These are phyloP conservation scores for Coniochaeta ligniaria DNA, from an alignment of 2,329 filamentous ascomycete genomes.

Conservation along the genomic window DNA sequence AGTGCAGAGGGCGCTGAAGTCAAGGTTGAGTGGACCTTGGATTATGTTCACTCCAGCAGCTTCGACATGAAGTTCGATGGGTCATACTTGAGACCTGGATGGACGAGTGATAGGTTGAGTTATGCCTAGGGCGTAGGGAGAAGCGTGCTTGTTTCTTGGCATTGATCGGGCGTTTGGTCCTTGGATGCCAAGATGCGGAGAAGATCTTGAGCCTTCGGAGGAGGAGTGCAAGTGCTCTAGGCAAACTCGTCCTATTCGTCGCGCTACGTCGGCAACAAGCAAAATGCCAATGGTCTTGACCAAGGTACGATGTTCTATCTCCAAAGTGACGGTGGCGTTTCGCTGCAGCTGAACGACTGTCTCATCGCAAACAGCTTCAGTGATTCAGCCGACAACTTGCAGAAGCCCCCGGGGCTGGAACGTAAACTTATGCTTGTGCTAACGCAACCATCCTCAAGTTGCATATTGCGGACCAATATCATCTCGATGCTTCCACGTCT, in stretches of 20 bases:
- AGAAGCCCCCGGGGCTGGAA: background rate
- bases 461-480: background rate
- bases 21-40: constrained; percentile 41
- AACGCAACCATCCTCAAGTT: background rate
- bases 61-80: constrained; percentile 43
- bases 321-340: background rate
- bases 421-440: background rate
- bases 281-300: background rate
- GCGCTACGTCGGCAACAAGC: background rate
- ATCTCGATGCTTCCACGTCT: background rate
- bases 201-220: background rate
- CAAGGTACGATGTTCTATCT: background rate
- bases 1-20: constrained; percentile 41
- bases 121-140: constrained; percentile 20
- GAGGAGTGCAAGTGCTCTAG: background rate
- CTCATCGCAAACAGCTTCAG: too few species aligned
- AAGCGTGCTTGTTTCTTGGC: too few species aligned
- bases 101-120: constrained; percentile 30
- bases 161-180: too few species aligned
- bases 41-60: constrained; percentile 45
- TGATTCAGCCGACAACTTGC: background rate
- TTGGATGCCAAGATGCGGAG: background rate
- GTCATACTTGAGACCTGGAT: constrained; percentile 40
- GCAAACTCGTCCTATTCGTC: background rate
- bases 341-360: background rate